Base-by-base conservation (phyloP, 1,284 basidiomycete genomes). In the Cutaneotrichosporon spelunceum region DNA sequence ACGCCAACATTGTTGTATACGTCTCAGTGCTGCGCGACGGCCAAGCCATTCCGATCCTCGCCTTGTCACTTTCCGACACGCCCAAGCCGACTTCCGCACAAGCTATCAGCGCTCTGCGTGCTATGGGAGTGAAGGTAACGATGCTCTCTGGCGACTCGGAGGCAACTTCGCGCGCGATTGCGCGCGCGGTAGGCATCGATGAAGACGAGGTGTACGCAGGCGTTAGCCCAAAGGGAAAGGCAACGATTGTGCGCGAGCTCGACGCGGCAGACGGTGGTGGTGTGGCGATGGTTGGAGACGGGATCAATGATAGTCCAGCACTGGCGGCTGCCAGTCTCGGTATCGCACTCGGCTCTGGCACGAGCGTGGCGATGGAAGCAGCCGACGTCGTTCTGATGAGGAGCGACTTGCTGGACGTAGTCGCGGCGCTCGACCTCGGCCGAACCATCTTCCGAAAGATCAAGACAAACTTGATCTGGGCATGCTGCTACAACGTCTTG, bases 381-480 rank as follows among this genome's bases (percentile, higher is more conserved):
- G 96, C 96, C 9, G 93, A 96, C 78, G 89, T 99, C 64, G 94
- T 99, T 14, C 87, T 99, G 62, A 97, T 99, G 91, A 89, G 91
- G 59, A 90, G 90, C 7, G 92, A 98, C 75, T 84, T 99, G 10
- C 85, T 97, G 58, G 96, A 99, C 75, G 96, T 99, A 60, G 93
- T 98, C 62, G 93, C 95, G 0, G 92, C 95, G 0, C 86, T 99
- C 29, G 86, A 97, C 75, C 87, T 99, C 56, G 92, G 93, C 11
- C 85, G 86, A 53, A 82, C 85, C 49, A 99, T 99, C 73, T 97
- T 97, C 81, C 77, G 83, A 34, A 92, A 94, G 68, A 99, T 99
- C 81, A 86, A 73, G 63, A 70, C 69, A 44, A 96, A 96, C 78
- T 85, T 96, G 54, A 77, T 92, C 57, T 96, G 93, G 92, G 93